Evolutionary conservation across 768 basidiomycete species (phyloP).

Genomic region (Suillus alpinus): DNA sequence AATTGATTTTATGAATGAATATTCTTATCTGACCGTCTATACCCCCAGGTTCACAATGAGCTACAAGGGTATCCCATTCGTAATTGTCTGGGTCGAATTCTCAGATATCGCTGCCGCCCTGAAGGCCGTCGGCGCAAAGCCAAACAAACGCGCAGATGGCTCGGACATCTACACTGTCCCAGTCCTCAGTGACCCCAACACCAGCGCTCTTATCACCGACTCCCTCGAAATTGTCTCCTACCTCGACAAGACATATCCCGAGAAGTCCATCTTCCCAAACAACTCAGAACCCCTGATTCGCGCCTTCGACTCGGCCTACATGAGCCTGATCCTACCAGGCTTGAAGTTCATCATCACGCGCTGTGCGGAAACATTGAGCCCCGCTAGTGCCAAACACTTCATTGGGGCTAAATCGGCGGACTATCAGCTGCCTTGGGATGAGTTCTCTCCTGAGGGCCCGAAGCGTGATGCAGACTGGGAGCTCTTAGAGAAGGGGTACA

Average conservation of each 20-base stretch:
- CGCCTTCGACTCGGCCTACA: slow-evolving; percentile 12
- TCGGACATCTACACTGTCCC: slow-evolving; percentile 29
- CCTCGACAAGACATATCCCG: slow-evolving; percentile 32
- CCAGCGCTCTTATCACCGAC: slow-evolving; percentile 25
- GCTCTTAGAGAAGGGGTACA: slow-evolving; percentile 11
- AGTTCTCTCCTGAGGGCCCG: slow-evolving; percentile 36
- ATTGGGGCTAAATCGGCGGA: slow-evolving; percentile 29
- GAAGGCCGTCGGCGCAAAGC: slow-evolving; percentile 34
- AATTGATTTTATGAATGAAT: background rate
- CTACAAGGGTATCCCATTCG: slow-evolving; percentile 37
- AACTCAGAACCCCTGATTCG: slow-evolving; percentile 20
- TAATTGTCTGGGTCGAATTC: slow-evolving; percentile 49
- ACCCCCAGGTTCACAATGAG: slow-evolving; percentile 25
- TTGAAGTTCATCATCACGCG: slow-evolving; percentile 21
- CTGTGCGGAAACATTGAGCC: slow-evolving; percentile 26
- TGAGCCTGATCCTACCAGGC: background rate
- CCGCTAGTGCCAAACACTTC: slow-evolving; percentile 38
- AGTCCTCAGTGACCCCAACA: slow-evolving; percentile 30
- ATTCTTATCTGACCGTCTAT: background rate
- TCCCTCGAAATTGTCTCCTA: slow-evolving; percentile 33
- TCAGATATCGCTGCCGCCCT: slow-evolving; percentile 39
- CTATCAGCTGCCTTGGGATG: slow-evolving; percentile 38
- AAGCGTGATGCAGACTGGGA: slow-evolving; percentile 28
- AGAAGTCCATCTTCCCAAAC: slow-evolving; percentile 25
- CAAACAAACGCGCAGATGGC: slow-evolving; percentile 16